Evolutionary conservation across 2,329 filamentous ascomycete species (phyloP), one percentile per base, ranked within the genome.

Genomic region (Blumeria graminis): DNA sequence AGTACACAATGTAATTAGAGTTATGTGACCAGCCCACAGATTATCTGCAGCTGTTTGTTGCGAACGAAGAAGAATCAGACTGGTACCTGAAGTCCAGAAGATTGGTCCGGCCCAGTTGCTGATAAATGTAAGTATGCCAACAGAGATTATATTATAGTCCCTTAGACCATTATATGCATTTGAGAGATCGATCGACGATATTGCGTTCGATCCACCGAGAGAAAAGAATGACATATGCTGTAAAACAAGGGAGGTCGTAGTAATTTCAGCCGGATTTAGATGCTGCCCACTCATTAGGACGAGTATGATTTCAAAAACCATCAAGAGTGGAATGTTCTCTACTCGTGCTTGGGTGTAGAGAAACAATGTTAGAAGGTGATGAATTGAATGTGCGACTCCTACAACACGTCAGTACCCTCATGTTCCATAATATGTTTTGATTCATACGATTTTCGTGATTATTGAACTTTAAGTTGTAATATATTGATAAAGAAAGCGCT

Each of bases 91-190:
- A 3, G 76, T 74, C 86, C 89, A 98, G 77, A 86, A 96, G 10
- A 96, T 77, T 0, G 89, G 80, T 0, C 84, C 92, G 0, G 86
- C 81, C 89, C 90, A 98, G 67, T 98, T 98, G 62, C 84, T 80
- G 6, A 87, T 67, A 64, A 95, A 94, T 1, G 89, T 88, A 55
- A 98, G 73, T 3, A 86, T 60, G 0, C 87, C 92, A 14, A 98
- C 92, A 14, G 81, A 75, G n/a, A 80, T 60, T 60, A 92, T 74
- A 65, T 85, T 89, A 72, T 93, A 98, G 57, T 75, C 78, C 54
- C 76, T 77, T 39, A 98, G 75, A 60, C 92, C 92, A 64, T 98
- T 98, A 70, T 98, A 98, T 0, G 89, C 89, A 65, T 83, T 94
- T 6, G 87, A 93, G 18, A 98, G 76, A 65, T 96, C 89, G 63